Base-by-base conservation (phyloP, 2,329 filamentous ascomycete genomes). In the Ceratocystis destructans region DNA sequence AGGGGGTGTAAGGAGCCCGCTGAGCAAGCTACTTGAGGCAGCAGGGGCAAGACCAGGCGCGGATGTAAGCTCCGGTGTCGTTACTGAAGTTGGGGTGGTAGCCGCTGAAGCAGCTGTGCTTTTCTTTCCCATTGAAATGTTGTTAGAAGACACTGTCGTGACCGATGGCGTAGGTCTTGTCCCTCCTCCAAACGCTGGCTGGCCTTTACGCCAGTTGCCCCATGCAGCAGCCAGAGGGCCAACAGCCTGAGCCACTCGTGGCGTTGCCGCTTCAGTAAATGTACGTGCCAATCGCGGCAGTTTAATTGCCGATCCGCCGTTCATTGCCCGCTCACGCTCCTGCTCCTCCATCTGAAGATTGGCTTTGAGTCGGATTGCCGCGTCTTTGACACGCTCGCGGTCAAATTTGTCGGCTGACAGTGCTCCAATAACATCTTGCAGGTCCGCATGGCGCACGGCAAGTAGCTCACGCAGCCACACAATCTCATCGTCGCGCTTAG, bases 281-380 rank as follows among this genome's bases (percentile, higher is more conserved):
- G 89, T 83, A 61, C 87, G 87, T 0, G 90, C 87, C 53, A 96
- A 83, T 50, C 88, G 89, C 3, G 89, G 88, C 70, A 94, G 79
- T 65, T 80, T 83, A 68, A 87, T 80, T 33, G 83, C 79, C 6
- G 85, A 87, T 15, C 83, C 83, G 61, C 86, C 86, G 65, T 87
- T 86, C 76, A 89, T 83, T 0, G 90, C 87, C 68, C 94, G 84
- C 75, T 97, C 93, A 64, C 90, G 89, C 76, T 96, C 92, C 74
- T 96, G 90, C 73, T 95, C 89, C 75, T 99, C 93, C 94, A 99
- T 99, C 74, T 97, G 90, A 45, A 99, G 80, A 72, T 96, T 96
- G 15, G 94, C 90, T 74, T 90, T 90, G 68, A 99, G 86, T 64
- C 94, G 87, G 71, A 97, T 97, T 45, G 90, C 89, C 5, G 92